Conservation (phyloP, 495 filamentous ascomycete genomes). For the Letharia columbiana region DNA sequence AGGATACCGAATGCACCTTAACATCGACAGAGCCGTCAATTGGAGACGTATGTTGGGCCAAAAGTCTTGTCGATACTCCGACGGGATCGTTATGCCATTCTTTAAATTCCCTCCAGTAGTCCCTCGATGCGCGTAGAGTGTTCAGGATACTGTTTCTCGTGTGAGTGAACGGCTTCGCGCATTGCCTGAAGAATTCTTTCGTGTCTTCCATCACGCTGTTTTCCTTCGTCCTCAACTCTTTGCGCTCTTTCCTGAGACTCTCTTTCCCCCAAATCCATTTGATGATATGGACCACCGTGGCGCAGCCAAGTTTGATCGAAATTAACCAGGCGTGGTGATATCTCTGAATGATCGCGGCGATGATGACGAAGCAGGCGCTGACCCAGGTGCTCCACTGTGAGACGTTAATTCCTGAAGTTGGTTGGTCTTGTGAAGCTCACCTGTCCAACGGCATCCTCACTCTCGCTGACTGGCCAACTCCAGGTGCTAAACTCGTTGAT, state of each 20-base stretch:
- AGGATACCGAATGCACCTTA: background rate
- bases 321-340: background rate
- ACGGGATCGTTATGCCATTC: background rate
- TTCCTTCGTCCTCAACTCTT: background rate
- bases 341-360: background rate
- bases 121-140: background rate
- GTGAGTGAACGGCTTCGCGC: background rate
- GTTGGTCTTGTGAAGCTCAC: background rate
- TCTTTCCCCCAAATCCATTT: too few species aligned
- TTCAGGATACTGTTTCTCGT: background rate
- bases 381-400: background rate
- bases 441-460: background rate
- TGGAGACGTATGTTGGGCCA: background rate
- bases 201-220: background rate
- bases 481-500: constrained; percentile 4
- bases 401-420: background rate
- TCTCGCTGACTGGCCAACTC: background rate
- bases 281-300: background rate
- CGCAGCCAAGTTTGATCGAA: background rate
- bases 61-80: background rate
- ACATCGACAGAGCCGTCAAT: background rate
- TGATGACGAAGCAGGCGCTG: background rate
- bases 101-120: background rate
- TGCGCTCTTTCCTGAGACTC: background rate
- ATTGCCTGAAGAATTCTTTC: background rate